Conservation (phyloP, 306 rosid genomes). For the Comarum palustre region DNA sequence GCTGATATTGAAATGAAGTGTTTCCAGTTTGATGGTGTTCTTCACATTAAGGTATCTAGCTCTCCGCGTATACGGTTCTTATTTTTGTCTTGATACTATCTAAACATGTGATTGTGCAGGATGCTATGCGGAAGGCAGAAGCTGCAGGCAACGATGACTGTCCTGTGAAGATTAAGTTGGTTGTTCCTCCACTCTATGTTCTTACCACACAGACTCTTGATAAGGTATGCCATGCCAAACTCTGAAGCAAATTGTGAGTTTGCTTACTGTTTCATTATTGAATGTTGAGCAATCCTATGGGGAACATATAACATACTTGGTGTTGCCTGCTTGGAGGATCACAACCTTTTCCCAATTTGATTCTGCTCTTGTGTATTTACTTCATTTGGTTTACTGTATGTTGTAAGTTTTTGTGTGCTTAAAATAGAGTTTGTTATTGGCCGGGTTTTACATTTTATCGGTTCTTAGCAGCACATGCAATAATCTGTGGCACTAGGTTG, state of each 20-base stretch:
- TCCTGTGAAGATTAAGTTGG: constrained; percentile 95
- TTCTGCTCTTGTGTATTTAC: background rate
- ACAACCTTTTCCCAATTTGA: background rate
- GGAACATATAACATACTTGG: background rate
- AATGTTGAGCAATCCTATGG: background rate
- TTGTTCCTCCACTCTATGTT: constrained; percentile 95
- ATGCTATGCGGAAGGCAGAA: constrained; percentile 92
- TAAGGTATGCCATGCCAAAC: constrained; percentile 69
- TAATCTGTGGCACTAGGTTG: no score
- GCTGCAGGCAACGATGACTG: constrained; percentile 89
- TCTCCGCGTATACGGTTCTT: background rate
- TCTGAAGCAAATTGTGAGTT: background rate
- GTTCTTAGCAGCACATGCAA: background rate
- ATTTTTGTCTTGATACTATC: constrained; percentile 11
- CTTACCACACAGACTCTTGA: constrained; percentile 97
- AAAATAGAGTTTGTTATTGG: background rate
- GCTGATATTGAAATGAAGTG: constrained; percentile 97
- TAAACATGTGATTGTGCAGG: constrained; percentile 42
- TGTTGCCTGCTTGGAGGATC: background rate
- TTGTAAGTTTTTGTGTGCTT: background rate
- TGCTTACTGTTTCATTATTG: background rate
- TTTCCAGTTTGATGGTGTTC: constrained; percentile 93
- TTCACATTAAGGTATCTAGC: constrained; percentile 74
- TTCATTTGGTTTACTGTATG: background rate
- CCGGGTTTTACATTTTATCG: no score